Conservation (phyloP, 345 rosid species). For the Sisymbrium altissimum region DNA sequence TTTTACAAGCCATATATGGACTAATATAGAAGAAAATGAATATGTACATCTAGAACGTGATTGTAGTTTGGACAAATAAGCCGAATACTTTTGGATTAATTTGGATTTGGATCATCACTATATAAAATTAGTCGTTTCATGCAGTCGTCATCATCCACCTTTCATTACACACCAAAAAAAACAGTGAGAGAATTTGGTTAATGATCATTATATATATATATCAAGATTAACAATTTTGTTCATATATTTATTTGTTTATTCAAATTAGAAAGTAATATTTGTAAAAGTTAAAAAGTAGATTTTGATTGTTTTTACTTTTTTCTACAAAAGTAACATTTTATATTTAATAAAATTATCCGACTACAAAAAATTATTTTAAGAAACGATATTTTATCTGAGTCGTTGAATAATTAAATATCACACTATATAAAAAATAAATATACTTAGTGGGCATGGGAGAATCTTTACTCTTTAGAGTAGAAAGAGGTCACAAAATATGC, state of each 20-base stretch:
- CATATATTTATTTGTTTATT: background rate
- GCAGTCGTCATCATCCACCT: slow-evolving; percentile 15
- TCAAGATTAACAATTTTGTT: background rate
- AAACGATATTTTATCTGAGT: background rate
- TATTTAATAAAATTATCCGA: background rate
- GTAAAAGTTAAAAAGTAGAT: background rate
- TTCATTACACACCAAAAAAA: background rate
- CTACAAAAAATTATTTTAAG: background rate
- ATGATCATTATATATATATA: background rate
- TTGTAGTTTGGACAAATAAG: slow-evolving; percentile 15
- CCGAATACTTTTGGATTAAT: background rate
- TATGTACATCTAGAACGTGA: background rate
- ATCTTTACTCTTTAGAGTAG: slow-evolving; percentile 28
- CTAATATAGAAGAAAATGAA: background rate
- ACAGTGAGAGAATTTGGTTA: background rate
- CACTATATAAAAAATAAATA: background rate
- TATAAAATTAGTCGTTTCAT: background rate
- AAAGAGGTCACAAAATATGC: slow-evolving; percentile 15
- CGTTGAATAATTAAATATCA: background rate
- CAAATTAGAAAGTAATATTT: background rate
- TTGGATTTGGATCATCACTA: slow-evolving; percentile 17
- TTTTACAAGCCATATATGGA: slow-evolving; percentile 20
- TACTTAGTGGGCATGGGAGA: slow-evolving; percentile 17
- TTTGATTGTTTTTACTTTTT: background rate
- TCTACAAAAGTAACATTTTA: background rate